Base-by-base conservation (phyloP, 441 rosid species). In the Theobroma grandiflorum region DNA sequence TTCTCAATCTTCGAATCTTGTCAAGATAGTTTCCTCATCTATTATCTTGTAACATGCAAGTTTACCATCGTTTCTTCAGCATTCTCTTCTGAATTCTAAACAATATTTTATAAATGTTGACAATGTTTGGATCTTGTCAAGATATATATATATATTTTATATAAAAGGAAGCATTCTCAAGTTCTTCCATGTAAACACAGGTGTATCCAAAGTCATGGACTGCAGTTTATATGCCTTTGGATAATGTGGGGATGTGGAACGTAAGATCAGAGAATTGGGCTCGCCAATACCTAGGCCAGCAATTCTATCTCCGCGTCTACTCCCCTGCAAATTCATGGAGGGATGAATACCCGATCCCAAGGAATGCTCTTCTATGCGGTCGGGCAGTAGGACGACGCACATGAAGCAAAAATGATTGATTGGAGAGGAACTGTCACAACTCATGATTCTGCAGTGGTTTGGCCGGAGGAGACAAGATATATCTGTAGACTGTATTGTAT, bases 201-300 rank as follows among this genome's bases (percentile, higher is more conserved):
- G 91, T 90, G 57, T 90, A 76, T 82, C 94, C 94, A 0, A 85
- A 37, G 68, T 85, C 94, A 57, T 93, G 98, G 98, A 91, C 93
- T 4, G 92, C 97, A 14, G 84, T 91, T 73, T 91, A 89, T 86
- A 76, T 93, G 88, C 85, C 97, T 18, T 66, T 93, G 77, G 95
- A 93, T 88, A 94, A 94, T 49, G 96, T 90, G 45, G 97, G 98
- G 63, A 93, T 94, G 95, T 94, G 98, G 98, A 94, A 91, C 80
- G 37, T 95, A 62, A 89, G 98, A 79, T 93, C 94, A 2, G 93
- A 92, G 87, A 85, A 87, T 77, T 95, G 95, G 96, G 88, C 82
- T 20, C 88, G 87, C 40, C 96, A 91, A 81, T 95, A 95, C 84
- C 76, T 95, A 35, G 98, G 96, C 55, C 96, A 93, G 76, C 96